Evolutionary conservation across 176 grass and related monocot species (phyloP).

Genomic region (Panicum miliaceum): DNA sequence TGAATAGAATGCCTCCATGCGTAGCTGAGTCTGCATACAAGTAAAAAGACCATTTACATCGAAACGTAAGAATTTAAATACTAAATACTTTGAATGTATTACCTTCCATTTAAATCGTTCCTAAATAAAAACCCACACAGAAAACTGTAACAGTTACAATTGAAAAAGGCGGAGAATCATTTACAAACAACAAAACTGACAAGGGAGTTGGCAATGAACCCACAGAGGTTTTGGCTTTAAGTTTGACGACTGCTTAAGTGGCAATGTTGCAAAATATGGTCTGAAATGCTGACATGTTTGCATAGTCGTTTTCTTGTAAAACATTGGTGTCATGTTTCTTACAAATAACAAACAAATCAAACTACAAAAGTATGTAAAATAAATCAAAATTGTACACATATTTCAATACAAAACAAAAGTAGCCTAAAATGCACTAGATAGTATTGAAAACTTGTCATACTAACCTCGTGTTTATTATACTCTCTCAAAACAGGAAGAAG

Average conservation of each 20-base stretch:
- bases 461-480: conserved; percentile 90
- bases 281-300: neutral
- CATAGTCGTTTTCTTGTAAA: neutral
- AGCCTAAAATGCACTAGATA: conserved; percentile 38
- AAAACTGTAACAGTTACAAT: neutral
- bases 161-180: conserved; percentile 12
- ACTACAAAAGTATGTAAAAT: conserved; percentile 2
- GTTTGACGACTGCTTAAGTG: conserved; percentile 6
- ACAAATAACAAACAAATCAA: neutral
- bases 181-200: conserved; percentile 4
- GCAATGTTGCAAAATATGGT: neutral
- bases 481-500: conserved; percentile 93
- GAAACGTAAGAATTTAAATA: conserved; percentile 37
- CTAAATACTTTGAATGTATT: conserved; percentile 2
- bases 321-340: neutral
- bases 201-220: neutral
- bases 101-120: conserved; percentile 35
- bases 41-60: conserved; percentile 34
- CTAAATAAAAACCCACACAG: conserved; percentile 9
- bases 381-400: conserved; percentile 30
- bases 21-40: conserved; percentile 82
- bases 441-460: conserved; percentile 17
- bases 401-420: conserved; percentile 19
- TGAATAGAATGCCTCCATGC: conserved; percentile 91
- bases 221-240: neutral